Evolutionary conservation across 1,284 basidiomycete species (phyloP), one percentile per base, ranked within the genome.

Genomic region (Schizophyllum amplum): DNA sequence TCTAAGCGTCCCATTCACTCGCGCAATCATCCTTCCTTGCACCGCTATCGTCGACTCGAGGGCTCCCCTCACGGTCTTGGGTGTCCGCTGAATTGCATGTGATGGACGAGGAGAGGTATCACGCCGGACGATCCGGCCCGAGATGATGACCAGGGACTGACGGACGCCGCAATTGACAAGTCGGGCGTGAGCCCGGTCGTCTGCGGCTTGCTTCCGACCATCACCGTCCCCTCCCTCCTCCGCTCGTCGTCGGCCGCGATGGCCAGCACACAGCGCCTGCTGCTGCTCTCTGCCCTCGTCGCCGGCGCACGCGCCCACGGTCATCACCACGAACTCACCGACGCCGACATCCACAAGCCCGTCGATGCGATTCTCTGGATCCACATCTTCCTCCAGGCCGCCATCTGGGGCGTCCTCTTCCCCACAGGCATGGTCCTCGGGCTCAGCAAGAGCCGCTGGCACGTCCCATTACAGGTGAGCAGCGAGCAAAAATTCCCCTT

Each of bases 371-470:
- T 90, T 48, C 79, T 94, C 42, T 91, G 83, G 80, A 78, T 92
- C 23, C 91, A 94, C 67, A 92, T 94, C 59, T 72, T 77, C 33
- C 68, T 93, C 13, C 91, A 94, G 66, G 81, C 80, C 2, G 67
- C 80, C 7, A 82, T 92, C 5, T 94, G 92, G 92, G 89, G 86
- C 1, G 68, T 94, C 11, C 67, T 93, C 21, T 94, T 94, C 66
- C 92, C 92, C 0, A 76, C 86, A 6, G 92, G 92, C 23, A 94
- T 94, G 92, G 88, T 94, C 0, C 73, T 94, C 1, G 92, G 92
- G 7, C 74, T 94, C 24, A 78, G 86, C 6, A 80, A 86, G 66
- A 92, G 82, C 69, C 79, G 82, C 66, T 94, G 88, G 84, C 92
- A 94, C 69, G 90, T 94, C 49, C 92, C 92, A 4, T 69, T 94